phyloP scores from a whole-genome alignment of 176 grass and related monocot genomes.

The Rhynchospora pubera region DNA sequence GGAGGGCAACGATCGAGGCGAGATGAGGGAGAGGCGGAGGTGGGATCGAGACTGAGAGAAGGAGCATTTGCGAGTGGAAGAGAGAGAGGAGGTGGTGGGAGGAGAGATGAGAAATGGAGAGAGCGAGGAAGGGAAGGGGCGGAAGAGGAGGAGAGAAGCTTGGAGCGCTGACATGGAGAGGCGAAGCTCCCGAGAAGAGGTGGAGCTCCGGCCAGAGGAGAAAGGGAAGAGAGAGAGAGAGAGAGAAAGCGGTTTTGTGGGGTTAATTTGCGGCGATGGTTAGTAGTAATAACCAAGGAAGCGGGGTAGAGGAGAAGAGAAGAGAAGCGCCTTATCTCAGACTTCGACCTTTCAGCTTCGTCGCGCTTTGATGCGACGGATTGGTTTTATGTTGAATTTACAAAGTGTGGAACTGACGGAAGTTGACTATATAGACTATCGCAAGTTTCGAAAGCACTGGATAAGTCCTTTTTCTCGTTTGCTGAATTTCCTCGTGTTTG shows the following conservation, averaged over 20 bases:
- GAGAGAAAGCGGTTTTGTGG: too few species aligned
- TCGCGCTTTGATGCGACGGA: not conserved
- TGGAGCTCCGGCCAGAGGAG: constrained; percentile 25
- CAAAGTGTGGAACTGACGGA: not conserved
- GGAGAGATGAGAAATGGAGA: constrained; percentile 10
- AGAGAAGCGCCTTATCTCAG: constrained; percentile 1
- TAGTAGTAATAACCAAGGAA: not conserved
- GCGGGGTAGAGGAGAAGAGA: not conserved
- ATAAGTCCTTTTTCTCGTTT: not conserved
- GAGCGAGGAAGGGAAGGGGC: constrained; percentile 31
- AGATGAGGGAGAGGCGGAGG: constrained; percentile 25
- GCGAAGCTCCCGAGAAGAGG: not conserved
- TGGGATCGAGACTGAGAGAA: not conserved
- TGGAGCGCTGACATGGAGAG: constrained; percentile 59
- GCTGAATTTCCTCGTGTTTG: not conserved
- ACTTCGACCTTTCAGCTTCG: not conserved
- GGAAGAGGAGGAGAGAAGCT: constrained; percentile 62
- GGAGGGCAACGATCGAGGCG: constrained; percentile 41
- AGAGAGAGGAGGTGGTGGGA: not conserved
- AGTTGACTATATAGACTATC: not conserved
- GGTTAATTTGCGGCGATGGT: constrained; percentile 1
- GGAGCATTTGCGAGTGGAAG: constrained; percentile 22
- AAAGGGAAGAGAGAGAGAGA: not conserved
- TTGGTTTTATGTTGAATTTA: not conserved
- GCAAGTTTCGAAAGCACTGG: not conserved